Evolutionary conservation across 306 rosid genomes (phyloP), one percentile per base, ranked within the genome.

Genomic region (Corylus americana): DNA sequence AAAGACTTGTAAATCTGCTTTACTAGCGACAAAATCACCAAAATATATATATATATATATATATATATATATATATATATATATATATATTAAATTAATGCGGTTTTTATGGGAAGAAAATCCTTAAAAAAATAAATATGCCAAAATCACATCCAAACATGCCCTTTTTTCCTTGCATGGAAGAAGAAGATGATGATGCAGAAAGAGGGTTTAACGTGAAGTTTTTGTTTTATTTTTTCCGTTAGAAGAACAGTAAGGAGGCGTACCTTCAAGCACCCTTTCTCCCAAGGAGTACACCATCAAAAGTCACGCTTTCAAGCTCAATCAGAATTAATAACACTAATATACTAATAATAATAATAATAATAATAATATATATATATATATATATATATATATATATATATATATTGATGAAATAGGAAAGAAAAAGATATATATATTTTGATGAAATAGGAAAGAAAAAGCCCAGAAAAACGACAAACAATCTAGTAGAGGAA

Each of bases 281-380:
- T 29, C 9, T 73, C 20, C 14, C 70, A 3, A 49, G 42, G 69
- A 77, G 89, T 78, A 88, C 89, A 88, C 89, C 88, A 87, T 87
- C 18, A 85, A 88, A 90, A 88, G 94, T 80, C 87, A 75, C 88
- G 89, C 91, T 74, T 55, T 80, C 7, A 59, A 74, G 18, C 80
- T 77, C 76, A 73, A 71, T 22, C 72, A 68, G 61, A 35, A 70
- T 67, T 39, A 25, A 22, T 20, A 57, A 51, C 25, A 18, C 35
- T 20, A 70, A 8, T 55, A 51, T 14, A 17, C 11, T 35, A 35
- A 11, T 11, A 11, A 9, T 10, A 5, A 4, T 18, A 6, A 69
- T 75, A 39, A 4, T 72, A 25, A 5, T 31, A 31, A 31, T 1
- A 31, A 31, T 31, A 31, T 29, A 29, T 29, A 29, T 29, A 29